These are phyloP conservation scores for Pseudovirgaria hyperparasitica DNA, from an alignment of 2,329 filamentous ascomycete species.

Conservation along the genomic window DNA sequence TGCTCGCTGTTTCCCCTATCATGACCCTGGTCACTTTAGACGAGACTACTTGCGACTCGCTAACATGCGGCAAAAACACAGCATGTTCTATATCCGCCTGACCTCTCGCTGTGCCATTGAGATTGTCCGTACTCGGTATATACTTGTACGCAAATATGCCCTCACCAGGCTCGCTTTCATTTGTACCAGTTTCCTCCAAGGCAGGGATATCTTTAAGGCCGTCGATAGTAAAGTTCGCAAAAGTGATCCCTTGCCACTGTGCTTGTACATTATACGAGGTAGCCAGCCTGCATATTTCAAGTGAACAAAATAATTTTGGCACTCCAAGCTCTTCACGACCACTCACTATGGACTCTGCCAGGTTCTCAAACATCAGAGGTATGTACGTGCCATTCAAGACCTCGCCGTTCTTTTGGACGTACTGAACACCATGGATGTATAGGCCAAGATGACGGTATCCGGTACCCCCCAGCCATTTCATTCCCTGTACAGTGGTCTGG, in stretches of 20 bases:
- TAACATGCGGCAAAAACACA: slow-evolving; percentile 24
- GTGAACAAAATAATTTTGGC: slow-evolving; percentile 44
- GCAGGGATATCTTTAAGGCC: slow-evolving; percentile 10
- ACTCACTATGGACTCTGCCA: slow-evolving; percentile 47
- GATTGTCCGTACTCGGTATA: slow-evolving; percentile 39
- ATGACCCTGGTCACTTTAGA: slow-evolving; percentile 22
- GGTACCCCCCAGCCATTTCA: slow-evolving; percentile 48
- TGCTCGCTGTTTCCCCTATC: slow-evolving; percentile 27
- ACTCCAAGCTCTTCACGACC: slow-evolving; percentile 50
- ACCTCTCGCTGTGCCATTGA: slow-evolving; percentile 27
- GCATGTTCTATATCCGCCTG: slow-evolving; percentile 44
- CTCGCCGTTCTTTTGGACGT: slow-evolving; percentile 36
- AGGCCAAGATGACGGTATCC: slow-evolving; percentile 48
- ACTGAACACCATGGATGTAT: slow-evolving; percentile 50
- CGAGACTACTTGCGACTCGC: slow-evolving; percentile 18
- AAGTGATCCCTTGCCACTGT: slow-evolving; percentile 23
- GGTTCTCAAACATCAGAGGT: slow-evolving; percentile 44
- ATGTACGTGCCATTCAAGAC: slow-evolving; percentile 41
- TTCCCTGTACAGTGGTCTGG: slow-evolving; percentile 28
- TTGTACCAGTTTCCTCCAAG: slow-evolving; percentile 4
- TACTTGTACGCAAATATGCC: slow-evolving; percentile 45
- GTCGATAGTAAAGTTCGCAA: slow-evolving; percentile 17
- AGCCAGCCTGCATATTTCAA: slow-evolving; percentile 30
- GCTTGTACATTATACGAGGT: slow-evolving; percentile 27
- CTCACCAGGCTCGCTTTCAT: slow-evolving; percentile 20